phyloP scores from a whole-genome alignment of 169 alveolate genomes.

The Theileria annulata region DNA sequence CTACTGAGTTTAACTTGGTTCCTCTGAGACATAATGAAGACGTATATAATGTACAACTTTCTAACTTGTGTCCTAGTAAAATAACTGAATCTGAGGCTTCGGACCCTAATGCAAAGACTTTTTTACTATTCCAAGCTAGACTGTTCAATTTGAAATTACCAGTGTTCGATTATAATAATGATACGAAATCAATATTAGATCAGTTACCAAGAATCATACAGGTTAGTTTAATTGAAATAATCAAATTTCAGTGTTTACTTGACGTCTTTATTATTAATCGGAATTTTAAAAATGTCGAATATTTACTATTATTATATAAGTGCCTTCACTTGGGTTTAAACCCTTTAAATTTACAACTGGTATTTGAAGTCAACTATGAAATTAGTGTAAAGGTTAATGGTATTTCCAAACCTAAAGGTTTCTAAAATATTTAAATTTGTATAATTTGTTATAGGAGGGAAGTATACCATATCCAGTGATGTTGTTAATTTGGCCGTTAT shows the following conservation, averaged over 20 bases:
- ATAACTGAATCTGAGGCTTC: slow-evolving; percentile 85
- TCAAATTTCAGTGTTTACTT: slow-evolving; percentile 34
- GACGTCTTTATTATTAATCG: slow-evolving; percentile 54
- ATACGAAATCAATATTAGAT: slow-evolving; percentile 59
- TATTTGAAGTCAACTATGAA: slow-evolving; percentile 21
- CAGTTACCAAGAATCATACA: slow-evolving; percentile 57
- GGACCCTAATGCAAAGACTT: slow-evolving; percentile 88
- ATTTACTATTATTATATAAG: slow-evolving; percentile 47
- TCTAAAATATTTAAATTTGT: too few species aligned
- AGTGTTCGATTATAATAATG: slow-evolving; percentile 62
- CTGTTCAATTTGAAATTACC: slow-evolving; percentile 43
- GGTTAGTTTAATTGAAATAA: slow-evolving; percentile 4
- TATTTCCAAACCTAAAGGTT: not conserved
- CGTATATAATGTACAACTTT: slow-evolving; percentile 85
- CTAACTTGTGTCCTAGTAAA: slow-evolving; percentile 83
- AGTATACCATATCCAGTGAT: not conserved
- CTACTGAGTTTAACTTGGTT: slow-evolving; percentile 87
- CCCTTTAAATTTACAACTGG: slow-evolving; percentile 12
- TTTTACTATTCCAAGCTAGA: slow-evolving; percentile 80
- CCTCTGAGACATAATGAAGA: slow-evolving; percentile 95
- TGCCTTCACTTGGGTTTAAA: slow-evolving; percentile 29
- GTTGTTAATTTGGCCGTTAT: slow-evolving; percentile 37
- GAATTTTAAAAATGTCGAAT: slow-evolving; percentile 29
- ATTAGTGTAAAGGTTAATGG: slow-evolving; percentile 20
- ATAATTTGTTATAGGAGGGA: slow-evolving; percentile 9